A percentile compares a stretch with the other conserved stretches of the same genome.
Evolutionary conservation across 179 eudicot species (phyloP).

Genomic region (Beta corolliflora): DNA sequence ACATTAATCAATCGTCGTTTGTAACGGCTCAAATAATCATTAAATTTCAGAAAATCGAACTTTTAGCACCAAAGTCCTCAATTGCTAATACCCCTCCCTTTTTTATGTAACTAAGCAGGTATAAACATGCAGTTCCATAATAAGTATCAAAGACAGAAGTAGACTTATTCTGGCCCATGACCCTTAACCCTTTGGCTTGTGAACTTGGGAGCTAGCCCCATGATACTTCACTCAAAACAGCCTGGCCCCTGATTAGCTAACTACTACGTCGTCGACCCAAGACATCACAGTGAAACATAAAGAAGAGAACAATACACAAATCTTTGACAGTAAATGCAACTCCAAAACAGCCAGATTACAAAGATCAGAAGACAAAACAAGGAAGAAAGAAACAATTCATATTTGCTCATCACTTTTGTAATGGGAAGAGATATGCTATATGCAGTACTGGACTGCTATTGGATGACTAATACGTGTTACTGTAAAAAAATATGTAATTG

Average conservation of each 20-base stretch:
- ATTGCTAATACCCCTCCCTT: neutral
- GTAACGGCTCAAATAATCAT: neutral
- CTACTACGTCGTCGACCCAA: neutral
- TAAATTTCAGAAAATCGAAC: neutral
- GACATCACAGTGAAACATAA: neutral
- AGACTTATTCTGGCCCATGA: too few species aligned
- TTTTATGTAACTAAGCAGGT: neutral
- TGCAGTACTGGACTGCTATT: neutral
- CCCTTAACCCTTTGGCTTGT: neutral
- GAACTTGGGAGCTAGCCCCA: neutral
- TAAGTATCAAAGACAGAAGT: too few species aligned
- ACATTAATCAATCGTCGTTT: neutral
- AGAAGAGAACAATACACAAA: neutral
- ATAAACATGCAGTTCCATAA: too few species aligned
- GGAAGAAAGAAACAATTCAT: neutral
- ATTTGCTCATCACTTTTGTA: neutral
- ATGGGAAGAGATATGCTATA: neutral
- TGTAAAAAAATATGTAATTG: neutral
- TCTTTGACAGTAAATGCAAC: neutral
- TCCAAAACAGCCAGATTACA: neutral
- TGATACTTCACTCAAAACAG: neutral
- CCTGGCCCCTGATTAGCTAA: neutral
- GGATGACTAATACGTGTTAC: too few species aligned
- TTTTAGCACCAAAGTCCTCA: neutral
- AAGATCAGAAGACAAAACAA: neutral